These are phyloP conservation scores for Pistacia vera DNA, from an alignment of 345 rosid genomes.

Conservation along the genomic window DNA sequence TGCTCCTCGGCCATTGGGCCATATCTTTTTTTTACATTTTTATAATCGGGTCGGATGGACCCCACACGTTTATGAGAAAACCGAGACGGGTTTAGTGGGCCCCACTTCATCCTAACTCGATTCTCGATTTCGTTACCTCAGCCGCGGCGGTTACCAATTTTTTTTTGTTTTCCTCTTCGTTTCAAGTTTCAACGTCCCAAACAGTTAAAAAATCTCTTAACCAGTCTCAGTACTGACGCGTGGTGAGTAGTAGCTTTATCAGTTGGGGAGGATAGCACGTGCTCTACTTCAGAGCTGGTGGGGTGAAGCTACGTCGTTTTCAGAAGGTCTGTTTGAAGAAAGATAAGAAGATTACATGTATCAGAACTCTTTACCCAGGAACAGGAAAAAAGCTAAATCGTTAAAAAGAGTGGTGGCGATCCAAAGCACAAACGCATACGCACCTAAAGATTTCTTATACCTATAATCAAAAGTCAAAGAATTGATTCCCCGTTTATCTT, in stretches of 20 bases:
- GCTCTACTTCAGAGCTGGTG: neutral
- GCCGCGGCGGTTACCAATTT: constrained; percentile 6
- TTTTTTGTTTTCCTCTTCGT: neutral
- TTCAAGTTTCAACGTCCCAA: neutral
- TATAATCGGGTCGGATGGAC: neutral
- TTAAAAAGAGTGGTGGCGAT: constrained; percentile 11
- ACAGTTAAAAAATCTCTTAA: neutral
- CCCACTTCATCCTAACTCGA: constrained; percentile 15
- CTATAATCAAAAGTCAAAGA: constrained; percentile 9
- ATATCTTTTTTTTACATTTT: neutral
- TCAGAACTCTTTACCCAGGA: neutral
- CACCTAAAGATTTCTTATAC: no score
- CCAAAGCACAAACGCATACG: neutral
- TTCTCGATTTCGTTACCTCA: neutral
- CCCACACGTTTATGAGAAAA: constrained; percentile 2
- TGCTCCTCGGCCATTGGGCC: constrained; percentile 30
- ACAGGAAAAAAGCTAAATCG: neutral
- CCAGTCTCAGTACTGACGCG: neutral
- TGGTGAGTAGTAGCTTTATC: neutral
- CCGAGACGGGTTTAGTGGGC: neutral
- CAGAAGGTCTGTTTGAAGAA: neutral
- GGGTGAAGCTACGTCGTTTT: constrained; percentile 15
- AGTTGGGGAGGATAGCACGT: neutral
- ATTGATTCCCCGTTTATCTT: constrained; percentile 8
- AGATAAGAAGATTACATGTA: neutral